Evolutionary conservation across 2,329 filamentous ascomycete species (phyloP).

Genomic region (Alternaria postmessia): DNA sequence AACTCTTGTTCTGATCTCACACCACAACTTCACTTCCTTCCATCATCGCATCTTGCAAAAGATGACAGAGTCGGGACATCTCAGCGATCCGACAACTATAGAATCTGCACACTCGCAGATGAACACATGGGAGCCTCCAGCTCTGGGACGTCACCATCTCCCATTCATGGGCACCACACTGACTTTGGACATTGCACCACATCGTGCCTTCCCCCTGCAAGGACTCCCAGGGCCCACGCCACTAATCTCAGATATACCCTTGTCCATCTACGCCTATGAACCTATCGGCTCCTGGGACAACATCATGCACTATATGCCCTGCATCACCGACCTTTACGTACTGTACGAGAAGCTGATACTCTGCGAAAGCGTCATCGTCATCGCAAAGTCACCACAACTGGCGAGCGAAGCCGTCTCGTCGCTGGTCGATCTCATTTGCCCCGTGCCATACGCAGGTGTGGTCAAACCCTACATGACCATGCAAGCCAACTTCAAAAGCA

Average conservation of each 20-base stretch:
- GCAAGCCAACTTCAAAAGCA: slow-evolving; percentile 53
- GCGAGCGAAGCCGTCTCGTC: slow-evolving; percentile 53
- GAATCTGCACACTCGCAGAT: slow-evolving; percentile 51
- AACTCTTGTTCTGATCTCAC: slow-evolving; percentile 51
- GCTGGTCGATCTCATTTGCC: slow-evolving; percentile 51
- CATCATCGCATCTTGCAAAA: slow-evolving; percentile 46
- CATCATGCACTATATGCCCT: slow-evolving; percentile 52
- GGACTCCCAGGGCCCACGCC: slow-evolving; percentile 45
- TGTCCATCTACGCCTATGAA: slow-evolving; percentile 52
- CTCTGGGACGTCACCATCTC: slow-evolving; percentile 48
- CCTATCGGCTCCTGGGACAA: slow-evolving; percentile 51
- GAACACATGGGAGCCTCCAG: slow-evolving; percentile 47
- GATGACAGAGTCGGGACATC: slow-evolving; percentile 48
- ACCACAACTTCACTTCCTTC: slow-evolving; percentile 52
- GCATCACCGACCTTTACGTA: slow-evolving; percentile 52
- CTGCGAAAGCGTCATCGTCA: slow-evolving; percentile 51
- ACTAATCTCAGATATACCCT: slow-evolving; percentile 40
- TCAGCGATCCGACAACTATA: slow-evolving; percentile 51
- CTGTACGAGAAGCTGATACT: slow-evolving; percentile 53
- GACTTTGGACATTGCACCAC: slow-evolving; percentile 52
- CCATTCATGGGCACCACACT: slow-evolving; percentile 51
- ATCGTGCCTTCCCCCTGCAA: slow-evolving; percentile 52
- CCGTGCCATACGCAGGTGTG: slow-evolving; percentile 52
- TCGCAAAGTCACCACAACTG: slow-evolving; percentile 53
- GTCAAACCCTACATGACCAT: slow-evolving; percentile 54